Conservation (phyloP, 345 rosid species). For the Rhizophora apiculata region DNA sequence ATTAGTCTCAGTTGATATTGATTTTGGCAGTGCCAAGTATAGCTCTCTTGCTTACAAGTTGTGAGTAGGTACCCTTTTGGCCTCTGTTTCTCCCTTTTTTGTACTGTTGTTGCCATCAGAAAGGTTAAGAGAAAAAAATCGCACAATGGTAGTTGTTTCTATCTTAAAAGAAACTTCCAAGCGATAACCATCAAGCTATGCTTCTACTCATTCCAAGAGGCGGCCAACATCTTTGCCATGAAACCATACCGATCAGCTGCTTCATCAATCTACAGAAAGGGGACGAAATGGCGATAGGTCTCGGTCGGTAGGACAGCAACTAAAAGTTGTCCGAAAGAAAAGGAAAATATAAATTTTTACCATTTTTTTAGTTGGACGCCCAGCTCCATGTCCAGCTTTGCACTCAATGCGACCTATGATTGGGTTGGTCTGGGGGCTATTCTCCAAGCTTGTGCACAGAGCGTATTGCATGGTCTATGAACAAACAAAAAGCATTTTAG, state of each 20-base stretch:
- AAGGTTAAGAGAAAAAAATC: too few relatives aligned
- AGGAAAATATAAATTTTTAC: slow-evolving; percentile 24
- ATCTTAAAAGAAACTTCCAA: too few relatives aligned
- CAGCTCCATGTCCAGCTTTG: slow-evolving; percentile 94
- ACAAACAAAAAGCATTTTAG: not conserved
- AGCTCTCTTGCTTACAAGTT: too few relatives aligned
- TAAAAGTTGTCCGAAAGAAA: too few relatives aligned
- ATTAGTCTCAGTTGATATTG: too few relatives aligned
- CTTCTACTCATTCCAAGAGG: slow-evolving; percentile 60
- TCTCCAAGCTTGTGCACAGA: slow-evolving; percentile 62
- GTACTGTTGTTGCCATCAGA: too few relatives aligned
- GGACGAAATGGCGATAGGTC: not conserved
- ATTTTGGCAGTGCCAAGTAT: too few relatives aligned
- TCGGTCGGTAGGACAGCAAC: too few relatives aligned
- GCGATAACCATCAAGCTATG: not conserved
- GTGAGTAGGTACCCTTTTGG: too few relatives aligned
- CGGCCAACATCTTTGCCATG: slow-evolving; percentile 76
- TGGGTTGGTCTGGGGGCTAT: slow-evolving; percentile 83
- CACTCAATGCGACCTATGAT: slow-evolving; percentile 80
- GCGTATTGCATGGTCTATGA: slow-evolving; percentile 82
- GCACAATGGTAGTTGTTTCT: too few relatives aligned
- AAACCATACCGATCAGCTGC: slow-evolving; percentile 79
- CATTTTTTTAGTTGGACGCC: slow-evolving; percentile 81
- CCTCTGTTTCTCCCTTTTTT: too few relatives aligned
- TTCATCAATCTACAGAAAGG: slow-evolving; percentile 61